phyloP scores from a whole-genome alignment of 306 rosid species.

The Cicer cuneatum region DNA sequence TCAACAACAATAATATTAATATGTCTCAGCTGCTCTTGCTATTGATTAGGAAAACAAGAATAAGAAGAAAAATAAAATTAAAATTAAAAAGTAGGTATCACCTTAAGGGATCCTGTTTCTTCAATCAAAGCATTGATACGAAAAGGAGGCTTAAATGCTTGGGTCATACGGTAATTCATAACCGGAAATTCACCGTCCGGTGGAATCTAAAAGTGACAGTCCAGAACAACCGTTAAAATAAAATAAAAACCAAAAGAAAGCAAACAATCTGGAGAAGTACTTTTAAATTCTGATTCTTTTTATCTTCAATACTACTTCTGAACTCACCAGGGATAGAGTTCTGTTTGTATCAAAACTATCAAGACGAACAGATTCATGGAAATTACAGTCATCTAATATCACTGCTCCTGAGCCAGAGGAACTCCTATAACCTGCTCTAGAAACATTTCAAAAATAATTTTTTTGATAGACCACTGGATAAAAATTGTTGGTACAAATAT shows the following conservation, averaged over 20 bases:
- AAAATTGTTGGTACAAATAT: constrained; percentile 9
- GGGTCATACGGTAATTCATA: constrained; percentile 90
- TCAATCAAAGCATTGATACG: constrained; percentile 77
- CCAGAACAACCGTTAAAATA: constrained; percentile 32
- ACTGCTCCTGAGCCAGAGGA: constrained; percentile 75
- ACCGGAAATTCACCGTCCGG: constrained; percentile 90
- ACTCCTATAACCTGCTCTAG: constrained; percentile 66
- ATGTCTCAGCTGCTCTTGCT: constrained; percentile 29
- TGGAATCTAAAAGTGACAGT: constrained; percentile 61
- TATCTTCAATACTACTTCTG: constrained; percentile 25
- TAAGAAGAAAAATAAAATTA: constrained; percentile 3
- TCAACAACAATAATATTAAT: constrained; percentile 16
- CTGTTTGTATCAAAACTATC: constrained; percentile 73
- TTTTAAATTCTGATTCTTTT: not conserved
- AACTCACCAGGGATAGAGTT: constrained; percentile 79
- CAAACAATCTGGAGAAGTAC: constrained; percentile 12
- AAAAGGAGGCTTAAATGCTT: constrained; percentile 85
- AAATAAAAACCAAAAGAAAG: constrained; percentile 34
- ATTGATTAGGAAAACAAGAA: constrained; percentile 15
- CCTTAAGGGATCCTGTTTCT: constrained; percentile 78
- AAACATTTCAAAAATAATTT: constrained; percentile 42
- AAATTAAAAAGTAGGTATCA: constrained; percentile 39
- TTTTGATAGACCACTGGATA: constrained; percentile 39
- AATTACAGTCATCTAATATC: constrained; percentile 85
- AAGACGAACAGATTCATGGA: constrained; percentile 90